Evolutionary conservation across 805 yeast species (phyloP).

Genomic region (Ogataea angusta): DNA sequence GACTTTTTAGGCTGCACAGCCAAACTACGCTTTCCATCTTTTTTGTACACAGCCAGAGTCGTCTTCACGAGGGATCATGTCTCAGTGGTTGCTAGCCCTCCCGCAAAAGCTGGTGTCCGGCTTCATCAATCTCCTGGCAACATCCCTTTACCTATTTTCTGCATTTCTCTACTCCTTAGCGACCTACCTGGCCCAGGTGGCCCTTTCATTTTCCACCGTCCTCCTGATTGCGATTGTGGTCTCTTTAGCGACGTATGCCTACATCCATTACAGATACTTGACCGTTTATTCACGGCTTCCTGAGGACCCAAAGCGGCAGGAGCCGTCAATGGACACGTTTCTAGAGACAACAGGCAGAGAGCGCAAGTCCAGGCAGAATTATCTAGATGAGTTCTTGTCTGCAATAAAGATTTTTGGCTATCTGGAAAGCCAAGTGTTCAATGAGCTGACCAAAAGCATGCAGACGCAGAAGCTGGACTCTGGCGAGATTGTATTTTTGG

Average conservation of each 20-base stretch:
- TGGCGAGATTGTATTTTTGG: slow-evolving; percentile 73
- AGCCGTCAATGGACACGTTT: slow-evolving; percentile 46
- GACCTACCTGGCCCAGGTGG: slow-evolving; percentile 46
- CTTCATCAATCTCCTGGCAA: slow-evolving; percentile 14
- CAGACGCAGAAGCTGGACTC: slow-evolving; percentile 77
- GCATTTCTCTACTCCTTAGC: slow-evolving; percentile 28
- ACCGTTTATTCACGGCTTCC: slow-evolving; percentile 60
- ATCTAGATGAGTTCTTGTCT: slow-evolving; percentile 81
- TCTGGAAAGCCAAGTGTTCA: slow-evolving; percentile 84
- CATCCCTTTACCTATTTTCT: slow-evolving; percentile 20
- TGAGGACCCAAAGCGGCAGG: slow-evolving; percentile 41
- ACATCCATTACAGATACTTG: slow-evolving; percentile 60
- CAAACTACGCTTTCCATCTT: not conserved
- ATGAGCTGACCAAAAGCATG: slow-evolving; percentile 88
- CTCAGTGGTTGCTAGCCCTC: not conserved
- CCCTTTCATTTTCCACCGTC: slow-evolving; percentile 49
- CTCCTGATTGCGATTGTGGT: slow-evolving; percentile 32
- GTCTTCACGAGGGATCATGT: not conserved
- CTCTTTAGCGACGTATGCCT: slow-evolving; percentile 38
- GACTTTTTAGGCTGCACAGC: not conserved
- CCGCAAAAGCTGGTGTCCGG: not conserved
- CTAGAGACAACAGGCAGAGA: slow-evolving; percentile 36
- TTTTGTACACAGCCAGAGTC: not conserved
- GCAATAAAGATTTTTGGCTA: slow-evolving; percentile 95
- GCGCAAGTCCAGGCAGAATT: slow-evolving; percentile 50